phyloP scores from a whole-genome alignment of 257 asterid genomes.

The Ajuga chamaepitys region DNA sequence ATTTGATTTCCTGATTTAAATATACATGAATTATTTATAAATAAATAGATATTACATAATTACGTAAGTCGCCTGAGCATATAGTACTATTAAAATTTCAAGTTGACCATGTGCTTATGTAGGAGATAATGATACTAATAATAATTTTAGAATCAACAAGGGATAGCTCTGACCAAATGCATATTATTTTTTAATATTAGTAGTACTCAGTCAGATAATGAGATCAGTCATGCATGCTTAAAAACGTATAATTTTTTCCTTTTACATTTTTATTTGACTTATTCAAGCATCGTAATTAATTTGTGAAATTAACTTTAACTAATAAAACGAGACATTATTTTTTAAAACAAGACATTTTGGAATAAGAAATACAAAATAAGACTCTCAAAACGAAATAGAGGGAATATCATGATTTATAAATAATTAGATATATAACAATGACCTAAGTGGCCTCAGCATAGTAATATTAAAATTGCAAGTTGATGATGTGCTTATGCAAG shows the following conservation, averaged over 20 bases:
- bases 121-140: neutral
- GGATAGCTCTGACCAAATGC: neutral
- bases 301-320: too few species aligned
- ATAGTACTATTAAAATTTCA: neutral
- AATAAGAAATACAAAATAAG: too few species aligned
- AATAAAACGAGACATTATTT: too few species aligned
- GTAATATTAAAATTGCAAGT: too few species aligned
- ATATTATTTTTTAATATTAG: neutral
- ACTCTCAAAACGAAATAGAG: too few species aligned
- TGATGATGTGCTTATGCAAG: constrained; percentile 3
- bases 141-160: neutral
- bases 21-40: neutral
- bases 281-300: too few species aligned
- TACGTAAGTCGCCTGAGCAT: neutral
- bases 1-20: too few species aligned
- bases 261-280: too few species aligned
- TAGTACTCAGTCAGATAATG: too few species aligned
- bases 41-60: neutral
- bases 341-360: too few species aligned
- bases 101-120: constrained; percentile 20
- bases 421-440: neutral
- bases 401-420: neutral
- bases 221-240: too few species aligned
- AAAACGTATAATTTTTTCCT: too few species aligned
- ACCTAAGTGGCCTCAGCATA: neutral